phyloP scores from a whole-genome alignment of 805 yeast genomes.

The Myxozyma vanderwaltii region DNA sequence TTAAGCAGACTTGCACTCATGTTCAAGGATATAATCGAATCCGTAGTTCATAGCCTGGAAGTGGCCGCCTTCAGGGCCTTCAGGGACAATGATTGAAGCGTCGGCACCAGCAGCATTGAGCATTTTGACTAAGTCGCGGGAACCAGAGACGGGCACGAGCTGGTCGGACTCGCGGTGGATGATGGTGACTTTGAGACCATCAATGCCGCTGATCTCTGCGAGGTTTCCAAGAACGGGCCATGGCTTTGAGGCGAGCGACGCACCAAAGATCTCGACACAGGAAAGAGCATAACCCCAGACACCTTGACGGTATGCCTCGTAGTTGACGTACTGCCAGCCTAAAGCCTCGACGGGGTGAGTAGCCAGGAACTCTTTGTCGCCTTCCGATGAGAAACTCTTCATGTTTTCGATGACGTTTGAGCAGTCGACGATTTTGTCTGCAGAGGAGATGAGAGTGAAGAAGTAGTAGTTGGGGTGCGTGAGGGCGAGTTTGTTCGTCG shows the following conservation, averaged over 20 bases:
- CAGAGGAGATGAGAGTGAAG: conserved; percentile 18
- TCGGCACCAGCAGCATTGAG: conserved; percentile 34
- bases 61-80: conserved; percentile 32
- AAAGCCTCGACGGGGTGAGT: conserved; percentile 31
- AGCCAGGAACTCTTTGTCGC: conserved; percentile 25
- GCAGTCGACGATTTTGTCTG: conserved; percentile 23
- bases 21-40: conserved; percentile 25
- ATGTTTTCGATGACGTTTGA: conserved; percentile 25
- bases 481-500: conserved; percentile 22
- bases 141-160: conserved; percentile 22
- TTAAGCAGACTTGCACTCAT: conserved; percentile 15
- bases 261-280: conserved; percentile 33
- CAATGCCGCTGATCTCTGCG: conserved; percentile 23
- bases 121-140: conserved; percentile 23
- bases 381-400: conserved; percentile 21
- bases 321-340: conserved; percentile 32
- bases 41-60: conserved; percentile 32
- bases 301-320: conserved; percentile 33
- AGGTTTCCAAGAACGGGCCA: conserved; percentile 34
- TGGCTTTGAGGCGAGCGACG: conserved; percentile 19
- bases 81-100: conserved; percentile 25
- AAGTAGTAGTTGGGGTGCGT: conserved; percentile 17
- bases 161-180: conserved; percentile 28
- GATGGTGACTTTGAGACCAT: conserved; percentile 25
- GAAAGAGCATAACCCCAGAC: conserved; percentile 27